phyloP scores from a whole-genome alignment of 2,329 filamentous ascomycete species.

The Aureobasidium leucospermi region DNA sequence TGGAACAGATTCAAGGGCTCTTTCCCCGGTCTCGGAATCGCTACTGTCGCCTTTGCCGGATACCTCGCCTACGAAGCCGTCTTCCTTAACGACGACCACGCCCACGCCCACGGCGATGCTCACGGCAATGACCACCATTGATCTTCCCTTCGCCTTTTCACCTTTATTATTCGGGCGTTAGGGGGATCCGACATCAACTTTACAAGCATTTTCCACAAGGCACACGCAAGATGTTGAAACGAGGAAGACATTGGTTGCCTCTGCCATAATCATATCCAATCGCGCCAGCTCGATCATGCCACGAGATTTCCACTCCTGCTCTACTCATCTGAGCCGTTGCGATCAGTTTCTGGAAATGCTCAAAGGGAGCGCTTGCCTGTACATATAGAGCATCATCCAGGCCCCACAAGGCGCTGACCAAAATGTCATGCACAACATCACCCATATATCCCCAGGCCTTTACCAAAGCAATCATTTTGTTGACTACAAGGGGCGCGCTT shows the following conservation, averaged over 20 bases:
- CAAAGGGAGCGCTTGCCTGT: background rate
- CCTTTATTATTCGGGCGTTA: slow-evolving; percentile 7
- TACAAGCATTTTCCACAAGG: background rate
- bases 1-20: slow-evolving; percentile 80
- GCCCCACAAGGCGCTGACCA: background rate
- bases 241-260: background rate
- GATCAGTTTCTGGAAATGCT: background rate
- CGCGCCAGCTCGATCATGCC: background rate
- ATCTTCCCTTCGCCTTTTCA: background rate
- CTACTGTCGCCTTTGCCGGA: slow-evolving; percentile 78
- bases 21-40: slow-evolving; percentile 89
- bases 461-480: background rate
- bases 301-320: background rate
- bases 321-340: background rate
- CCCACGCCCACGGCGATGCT: slow-evolving; percentile 20
- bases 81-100: slow-evolving; percentile 62
- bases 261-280: background rate
- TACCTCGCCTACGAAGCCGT: slow-evolving; percentile 89
- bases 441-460: no score
- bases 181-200: background rate
- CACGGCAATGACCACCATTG: slow-evolving; percentile 19
- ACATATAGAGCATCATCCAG: slow-evolving; percentile 6
- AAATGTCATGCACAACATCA: background rate
- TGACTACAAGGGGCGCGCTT: background rate
- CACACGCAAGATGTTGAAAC: background rate